These are phyloP conservation scores for Thermoascus crustaceus DNA, from an alignment of 2,329 filamentous ascomycete species.

Conservation along the genomic window DNA sequence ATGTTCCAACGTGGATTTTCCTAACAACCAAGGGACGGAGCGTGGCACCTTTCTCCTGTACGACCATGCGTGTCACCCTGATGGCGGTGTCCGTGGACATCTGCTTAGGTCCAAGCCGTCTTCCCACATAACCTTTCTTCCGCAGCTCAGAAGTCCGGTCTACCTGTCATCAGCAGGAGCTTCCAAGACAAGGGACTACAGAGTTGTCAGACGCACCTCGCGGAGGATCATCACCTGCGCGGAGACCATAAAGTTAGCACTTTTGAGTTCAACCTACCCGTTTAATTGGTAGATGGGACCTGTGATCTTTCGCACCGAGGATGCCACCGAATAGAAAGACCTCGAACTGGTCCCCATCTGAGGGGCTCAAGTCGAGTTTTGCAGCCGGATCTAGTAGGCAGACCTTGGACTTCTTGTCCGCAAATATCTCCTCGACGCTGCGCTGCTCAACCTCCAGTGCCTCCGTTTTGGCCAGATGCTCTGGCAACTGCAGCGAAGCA, in stretches of 20 bases:
- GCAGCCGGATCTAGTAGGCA: conserved; percentile 87
- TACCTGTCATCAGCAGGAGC: conserved; percentile 29
- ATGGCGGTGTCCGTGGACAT: conserved; percentile 99
- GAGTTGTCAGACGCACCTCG: conserved; percentile 53
- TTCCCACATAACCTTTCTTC: conserved; percentile 83
- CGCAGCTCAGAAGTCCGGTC: conserved; percentile 93
- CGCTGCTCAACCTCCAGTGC: conserved; percentile 63
- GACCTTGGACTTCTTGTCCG: conserved; percentile 62
- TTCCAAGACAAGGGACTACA: conserved; percentile 5
- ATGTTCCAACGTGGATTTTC: background rate
- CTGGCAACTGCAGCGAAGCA: conserved; percentile 50
- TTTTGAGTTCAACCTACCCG: conserved; percentile 1
- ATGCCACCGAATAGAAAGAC: conserved; percentile 95
- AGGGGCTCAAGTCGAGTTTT: conserved; percentile 68
- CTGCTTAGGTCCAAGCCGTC: conserved; percentile 81
- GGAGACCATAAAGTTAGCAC: conserved; percentile 6
- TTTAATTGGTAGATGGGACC: background rate
- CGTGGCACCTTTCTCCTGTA: conserved; percentile 67
- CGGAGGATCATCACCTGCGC: conserved; percentile 79
- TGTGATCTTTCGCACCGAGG: conserved; percentile 53
- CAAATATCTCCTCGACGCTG: conserved; percentile 77
- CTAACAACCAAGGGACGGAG: too few relatives aligned
- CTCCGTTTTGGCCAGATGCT: conserved; percentile 52
- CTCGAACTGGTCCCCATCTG: conserved; percentile 75
- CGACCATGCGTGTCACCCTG: conserved; percentile 80